These are phyloP conservation scores for Kodamaea fukazawae DNA, from an alignment of 805 yeast genomes.

Conservation along the genomic window DNA sequence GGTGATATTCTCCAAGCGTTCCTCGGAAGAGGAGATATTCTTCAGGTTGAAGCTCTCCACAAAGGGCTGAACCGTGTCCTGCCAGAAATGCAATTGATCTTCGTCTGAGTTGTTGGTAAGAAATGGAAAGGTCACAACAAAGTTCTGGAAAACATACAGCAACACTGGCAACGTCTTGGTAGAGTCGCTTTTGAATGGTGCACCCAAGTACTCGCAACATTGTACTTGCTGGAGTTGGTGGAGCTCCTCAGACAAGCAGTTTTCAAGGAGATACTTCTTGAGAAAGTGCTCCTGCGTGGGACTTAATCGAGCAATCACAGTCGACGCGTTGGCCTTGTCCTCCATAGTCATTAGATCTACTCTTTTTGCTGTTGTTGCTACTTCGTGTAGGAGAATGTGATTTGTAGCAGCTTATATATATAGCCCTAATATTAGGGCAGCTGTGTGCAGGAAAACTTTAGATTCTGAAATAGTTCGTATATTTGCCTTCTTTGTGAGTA, in stretches of 20 bases:
- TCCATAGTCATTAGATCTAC: too few relatives aligned
- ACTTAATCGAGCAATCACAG: conserved; percentile 25
- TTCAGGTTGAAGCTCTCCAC: conserved; percentile 74
- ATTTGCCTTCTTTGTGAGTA: too few relatives aligned
- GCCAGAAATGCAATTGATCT: conserved; percentile 65
- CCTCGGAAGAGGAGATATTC: conserved; percentile 69
- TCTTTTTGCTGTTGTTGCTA: background rate
- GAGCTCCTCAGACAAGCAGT: conserved; percentile 63
- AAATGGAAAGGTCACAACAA: conserved; percentile 73
- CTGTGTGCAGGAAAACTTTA: too few relatives aligned
- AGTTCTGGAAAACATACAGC: conserved; percentile 60
- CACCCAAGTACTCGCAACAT: conserved; percentile 69
- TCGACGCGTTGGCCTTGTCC: background rate
- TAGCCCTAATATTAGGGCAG: too few relatives aligned
- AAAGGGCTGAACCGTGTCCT: conserved; percentile 72
- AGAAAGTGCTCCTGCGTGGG: conserved; percentile 83
- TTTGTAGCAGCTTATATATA: too few relatives aligned
- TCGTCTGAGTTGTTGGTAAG: conserved; percentile 48
- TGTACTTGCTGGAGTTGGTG: conserved; percentile 54
- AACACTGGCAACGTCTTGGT: conserved; percentile 55
- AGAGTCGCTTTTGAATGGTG: conserved; percentile 60
- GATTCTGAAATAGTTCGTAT: too few relatives aligned
- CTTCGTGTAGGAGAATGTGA: background rate
- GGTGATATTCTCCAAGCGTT: conserved; percentile 67
- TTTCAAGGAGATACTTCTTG: conserved; percentile 72